A percentile compares a stretch with the other conserved stretches of the same genome.
These are phyloP conservation scores for Beauveria australis DNA, from an alignment of 2,329 filamentous ascomycete genomes.

Conservation along the genomic window DNA sequence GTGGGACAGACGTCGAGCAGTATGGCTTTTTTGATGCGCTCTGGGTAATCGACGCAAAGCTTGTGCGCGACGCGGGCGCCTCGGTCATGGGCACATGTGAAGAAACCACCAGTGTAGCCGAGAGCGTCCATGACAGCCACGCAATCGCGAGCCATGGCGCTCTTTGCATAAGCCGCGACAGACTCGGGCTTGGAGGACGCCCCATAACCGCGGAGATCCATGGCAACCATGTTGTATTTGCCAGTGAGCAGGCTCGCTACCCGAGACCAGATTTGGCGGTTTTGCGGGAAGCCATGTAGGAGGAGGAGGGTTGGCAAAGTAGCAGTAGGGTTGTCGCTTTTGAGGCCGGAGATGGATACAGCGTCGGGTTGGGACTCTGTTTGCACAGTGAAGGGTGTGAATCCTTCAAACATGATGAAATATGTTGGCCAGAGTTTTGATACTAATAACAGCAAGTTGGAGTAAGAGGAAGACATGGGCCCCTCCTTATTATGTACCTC, in stretches of 20 bases:
- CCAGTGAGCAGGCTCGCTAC: constrained; percentile 30
- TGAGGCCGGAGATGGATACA: constrained; percentile 37
- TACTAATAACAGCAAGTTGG: background rate
- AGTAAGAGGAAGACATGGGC: no score
- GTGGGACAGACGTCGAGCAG: constrained; percentile 48
- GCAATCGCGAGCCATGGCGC: constrained; percentile 40
- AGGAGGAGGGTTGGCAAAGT: constrained; percentile 34
- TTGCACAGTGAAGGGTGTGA: constrained; percentile 28
- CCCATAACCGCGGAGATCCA: constrained; percentile 46
- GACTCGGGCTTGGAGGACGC: constrained; percentile 35
- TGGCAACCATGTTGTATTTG: constrained; percentile 33
- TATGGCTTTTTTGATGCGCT: constrained; percentile 33
- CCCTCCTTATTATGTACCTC: no score
- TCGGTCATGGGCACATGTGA: constrained; percentile 47
- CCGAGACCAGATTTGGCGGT: constrained; percentile 42
- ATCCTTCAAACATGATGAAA: constrained; percentile 29
- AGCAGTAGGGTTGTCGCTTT: constrained; percentile 20
- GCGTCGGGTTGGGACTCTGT: constrained; percentile 25
- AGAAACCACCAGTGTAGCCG: constrained; percentile 30
- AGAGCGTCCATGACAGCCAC: constrained; percentile 36
- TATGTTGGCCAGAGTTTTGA: background rate
- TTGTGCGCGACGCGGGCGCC: constrained; percentile 49
- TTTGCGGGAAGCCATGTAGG: constrained; percentile 46
- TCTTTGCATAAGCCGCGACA: constrained; percentile 35
- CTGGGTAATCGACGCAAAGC: constrained; percentile 38